Base-by-base conservation (phyloP, 1,284 basidiomycete species). In the Pyrrhoderma noxium region DNA sequence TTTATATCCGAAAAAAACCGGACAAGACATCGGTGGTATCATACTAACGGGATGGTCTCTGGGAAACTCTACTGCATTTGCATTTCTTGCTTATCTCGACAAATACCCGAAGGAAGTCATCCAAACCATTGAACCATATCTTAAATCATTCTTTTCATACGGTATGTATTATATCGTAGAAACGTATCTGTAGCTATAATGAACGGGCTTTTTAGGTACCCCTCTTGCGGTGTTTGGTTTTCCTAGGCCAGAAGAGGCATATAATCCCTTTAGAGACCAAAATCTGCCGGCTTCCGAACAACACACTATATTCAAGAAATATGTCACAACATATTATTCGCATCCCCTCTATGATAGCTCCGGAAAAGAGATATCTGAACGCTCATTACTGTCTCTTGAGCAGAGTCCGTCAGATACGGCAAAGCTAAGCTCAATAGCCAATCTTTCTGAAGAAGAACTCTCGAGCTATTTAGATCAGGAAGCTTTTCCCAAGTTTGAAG, bases 401-500 rank as follows among this genome's bases (percentile, higher is more conserved):
- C 7, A 31, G 5, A 5, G 27, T 11, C 27, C 27, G 11, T 31
- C 27, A 31, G 27, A 31, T 31, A 27, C 23, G 7, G 37, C 51
- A 25, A 43, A 46, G 4, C n/a, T 41, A 5, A 19, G 39, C 9
- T 43, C 52, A n/a, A 21, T 39, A 4, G 34, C 39, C 31, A 45
- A 40, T 3, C 38, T 55, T 14, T n/a, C 49, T 14, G 8, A 19
- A 18, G 21, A 47, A 13, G 45, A 48, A 2, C 21, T 51, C 8
- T 23, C 18, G 11, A 22, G 52, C 11, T 60, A 56, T 51, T 39
- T 54, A 14, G 35, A 45, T 34, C 31, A 42, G 1, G 58, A 57
- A 43, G 56, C 54, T 2, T 55, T 57, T 2, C 55, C 51, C 51
- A 51, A 46, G 11, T 42, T 61, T 14, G 59, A 57, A 47, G 53